These are phyloP conservation scores for Mycena sp. DNA, from an alignment of 1,284 basidiomycete species.

Conservation along the genomic window DNA sequence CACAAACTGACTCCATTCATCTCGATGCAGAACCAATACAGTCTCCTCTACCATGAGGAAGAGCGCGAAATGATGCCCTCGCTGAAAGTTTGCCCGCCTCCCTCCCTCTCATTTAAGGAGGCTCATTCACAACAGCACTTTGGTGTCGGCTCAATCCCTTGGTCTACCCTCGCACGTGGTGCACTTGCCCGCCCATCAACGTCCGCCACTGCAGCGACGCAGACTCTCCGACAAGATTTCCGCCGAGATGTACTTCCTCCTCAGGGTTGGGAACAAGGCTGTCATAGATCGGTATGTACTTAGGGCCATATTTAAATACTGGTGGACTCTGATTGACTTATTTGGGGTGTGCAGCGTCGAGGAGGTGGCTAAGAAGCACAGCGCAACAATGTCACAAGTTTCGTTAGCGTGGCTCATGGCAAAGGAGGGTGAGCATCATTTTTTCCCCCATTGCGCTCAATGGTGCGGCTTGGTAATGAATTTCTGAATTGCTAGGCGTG, in stretches of 20 bases:
- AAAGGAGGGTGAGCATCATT: conserved; percentile 41
- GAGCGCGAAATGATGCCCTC: conserved; percentile 76
- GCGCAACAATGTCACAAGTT: conserved; percentile 66
- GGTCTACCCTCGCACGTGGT: conserved; percentile 64
- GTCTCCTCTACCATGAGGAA: conserved; percentile 68
- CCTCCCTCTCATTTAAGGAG: background rate
- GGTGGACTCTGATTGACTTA: no score
- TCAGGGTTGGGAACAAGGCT: conserved; percentile 14
- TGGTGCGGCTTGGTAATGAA: no score
- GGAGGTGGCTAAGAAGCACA: conserved; percentile 58
- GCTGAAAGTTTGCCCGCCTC: conserved; percentile 48
- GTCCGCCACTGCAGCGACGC: conserved; percentile 4
- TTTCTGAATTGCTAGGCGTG: no score
- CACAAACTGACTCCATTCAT: conserved; percentile 72
- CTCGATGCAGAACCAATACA: conserved; percentile 77
- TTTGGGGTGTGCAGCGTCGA: conserved; percentile 47
- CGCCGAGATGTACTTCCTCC: background rate
- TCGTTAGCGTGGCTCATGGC: conserved; percentile 64
- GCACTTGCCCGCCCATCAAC: conserved; percentile 56
- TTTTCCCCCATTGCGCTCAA: background rate
- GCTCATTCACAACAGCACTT: conserved; percentile 1
- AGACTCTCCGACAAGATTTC: background rate
- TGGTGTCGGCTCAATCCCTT: conserved; percentile 55
- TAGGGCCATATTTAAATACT: no score
- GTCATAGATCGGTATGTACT: conserved; percentile 2